Evolutionary conservation across 1,284 basidiomycete genomes (phyloP), one percentile per base, ranked within the genome.

Genomic region (Phlebopus sp.): DNA sequence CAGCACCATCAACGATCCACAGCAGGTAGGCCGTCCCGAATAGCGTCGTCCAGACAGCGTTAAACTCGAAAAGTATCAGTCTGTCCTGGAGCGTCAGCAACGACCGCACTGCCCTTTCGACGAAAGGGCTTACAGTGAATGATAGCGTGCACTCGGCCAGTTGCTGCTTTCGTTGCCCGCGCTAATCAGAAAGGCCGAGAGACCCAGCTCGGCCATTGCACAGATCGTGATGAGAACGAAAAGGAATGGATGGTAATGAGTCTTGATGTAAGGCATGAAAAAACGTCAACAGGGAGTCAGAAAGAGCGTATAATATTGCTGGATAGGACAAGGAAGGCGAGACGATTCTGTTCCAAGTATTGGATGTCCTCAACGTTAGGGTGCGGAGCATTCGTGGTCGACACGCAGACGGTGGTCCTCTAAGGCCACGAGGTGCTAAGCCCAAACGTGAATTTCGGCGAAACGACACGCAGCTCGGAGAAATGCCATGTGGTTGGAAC

Each of bases 21-120:
- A 87, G 58, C 53, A 86, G 70, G 58, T 88, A 90, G 30, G 79
- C 78, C 5, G 76, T 72, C 10, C 81, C 76, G 58, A 87, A 89
- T 29, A 86, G 54, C 1, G 77, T 72, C 17, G 86, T 88, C 86
- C 87, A 90, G 18, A 75, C 69, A 3, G 87, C 76, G 55, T 82
- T 82, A 64, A 89, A 85, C 55, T 82, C 73, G 48, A 84, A 76
- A 42, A 86, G 62, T 40, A 84, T 78, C 46, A 86, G 59, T 35
- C 77, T 78, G n/a, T 11, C 18, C 34, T n/a, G 19, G 30, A 34
- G 36, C 31, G 18, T 64, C 29, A 67, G 54, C 18, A 35, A 48
- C 19, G 13, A 6, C 17, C 27, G 32, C 8, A 49, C 38, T 44
- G 40, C 25, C 31, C 11, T 37, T 21, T 17, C 29, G 34, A 44